Percentiles rank a stretch among this genome's conserved stretches.
phyloP scores from a whole-genome alignment of 1,284 basidiomycete genomes.

The Tetrapyrgos nigripes region DNA sequence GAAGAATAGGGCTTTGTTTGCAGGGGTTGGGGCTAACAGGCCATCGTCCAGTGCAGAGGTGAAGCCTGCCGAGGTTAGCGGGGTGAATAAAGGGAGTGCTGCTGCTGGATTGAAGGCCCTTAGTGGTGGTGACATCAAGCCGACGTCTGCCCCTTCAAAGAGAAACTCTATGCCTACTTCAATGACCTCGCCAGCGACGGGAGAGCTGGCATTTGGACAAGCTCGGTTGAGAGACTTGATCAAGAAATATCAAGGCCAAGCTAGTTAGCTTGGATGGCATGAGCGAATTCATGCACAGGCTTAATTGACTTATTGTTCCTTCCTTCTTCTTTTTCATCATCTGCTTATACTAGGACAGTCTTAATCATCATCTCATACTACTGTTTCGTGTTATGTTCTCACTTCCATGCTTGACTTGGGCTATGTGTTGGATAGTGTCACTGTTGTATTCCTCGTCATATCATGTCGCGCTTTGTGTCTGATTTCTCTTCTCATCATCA shows the following conservation, averaged over 20 bases:
- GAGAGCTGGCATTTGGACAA: conserved; percentile 71
- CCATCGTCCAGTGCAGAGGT: conserved; percentile 1
- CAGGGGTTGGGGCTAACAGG: neutral
- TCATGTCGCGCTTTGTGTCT: too few species aligned
- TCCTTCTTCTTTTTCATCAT: too few species aligned
- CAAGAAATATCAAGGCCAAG: conserved; percentile 70
- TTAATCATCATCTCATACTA: too few species aligned
- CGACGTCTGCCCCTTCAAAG: conserved; percentile 7
- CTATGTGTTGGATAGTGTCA: too few species aligned
- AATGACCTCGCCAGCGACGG: conserved; percentile 33
- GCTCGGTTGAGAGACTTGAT: conserved; percentile 78
- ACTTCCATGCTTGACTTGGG: too few species aligned
- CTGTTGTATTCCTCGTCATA: too few species aligned
- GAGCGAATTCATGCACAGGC: too few species aligned
- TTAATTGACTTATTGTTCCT: too few species aligned
- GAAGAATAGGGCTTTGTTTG: neutral
- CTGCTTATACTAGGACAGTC: too few species aligned
- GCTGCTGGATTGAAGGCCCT: conserved; percentile 24
- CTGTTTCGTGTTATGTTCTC: too few species aligned
- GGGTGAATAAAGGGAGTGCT: conserved; percentile 2
- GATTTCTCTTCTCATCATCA: too few species aligned
- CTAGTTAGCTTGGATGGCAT: too few species aligned
- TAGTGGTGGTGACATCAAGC: conserved; percentile 10
- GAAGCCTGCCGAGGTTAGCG: neutral
- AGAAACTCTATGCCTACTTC: conserved; percentile 10